These are phyloP conservation scores for Tetrahymena thermophila DNA, from an alignment of 73 alveolate genomes.

Conservation along the genomic window DNA sequence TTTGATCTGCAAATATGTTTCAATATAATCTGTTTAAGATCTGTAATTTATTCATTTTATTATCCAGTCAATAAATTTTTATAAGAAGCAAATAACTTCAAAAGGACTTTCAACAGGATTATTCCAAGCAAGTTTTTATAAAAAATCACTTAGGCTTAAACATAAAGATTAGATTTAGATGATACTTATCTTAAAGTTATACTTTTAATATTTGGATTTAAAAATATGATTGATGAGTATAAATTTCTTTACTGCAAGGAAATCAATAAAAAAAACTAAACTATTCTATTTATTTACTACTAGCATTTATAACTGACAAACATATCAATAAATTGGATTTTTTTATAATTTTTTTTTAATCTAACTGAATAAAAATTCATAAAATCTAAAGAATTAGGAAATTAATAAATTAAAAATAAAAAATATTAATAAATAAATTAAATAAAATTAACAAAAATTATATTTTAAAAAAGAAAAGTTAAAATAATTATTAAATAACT, in stretches of 20 bases:
- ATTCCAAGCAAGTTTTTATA: background rate
- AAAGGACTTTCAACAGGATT: background rate
- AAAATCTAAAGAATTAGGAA: too few relatives aligned
- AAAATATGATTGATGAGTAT: background rate
- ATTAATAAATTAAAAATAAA: too few relatives aligned
- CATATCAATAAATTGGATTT: too few relatives aligned
- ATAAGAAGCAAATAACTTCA: background rate
- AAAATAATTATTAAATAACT: too few relatives aligned
- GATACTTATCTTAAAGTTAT: background rate
- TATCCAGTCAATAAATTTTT: background rate
- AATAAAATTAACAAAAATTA: too few relatives aligned
- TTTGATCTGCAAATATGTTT: background rate
- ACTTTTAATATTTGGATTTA: background rate
- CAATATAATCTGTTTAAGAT: background rate
- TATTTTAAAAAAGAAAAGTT: too few relatives aligned
- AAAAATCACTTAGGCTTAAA: background rate
- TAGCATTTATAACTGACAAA: too few relatives aligned
- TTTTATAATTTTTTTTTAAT: too few relatives aligned
- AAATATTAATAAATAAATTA: too few relatives aligned
- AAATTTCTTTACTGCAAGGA: background rate
- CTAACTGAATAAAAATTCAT: too few relatives aligned
- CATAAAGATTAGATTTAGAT: background rate
- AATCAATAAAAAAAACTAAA: too few relatives aligned
- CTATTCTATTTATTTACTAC: too few relatives aligned
- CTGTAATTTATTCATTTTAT: background rate